Base-by-base conservation (phyloP, 306 rosid genomes). In the Alnus rubra region DNA sequence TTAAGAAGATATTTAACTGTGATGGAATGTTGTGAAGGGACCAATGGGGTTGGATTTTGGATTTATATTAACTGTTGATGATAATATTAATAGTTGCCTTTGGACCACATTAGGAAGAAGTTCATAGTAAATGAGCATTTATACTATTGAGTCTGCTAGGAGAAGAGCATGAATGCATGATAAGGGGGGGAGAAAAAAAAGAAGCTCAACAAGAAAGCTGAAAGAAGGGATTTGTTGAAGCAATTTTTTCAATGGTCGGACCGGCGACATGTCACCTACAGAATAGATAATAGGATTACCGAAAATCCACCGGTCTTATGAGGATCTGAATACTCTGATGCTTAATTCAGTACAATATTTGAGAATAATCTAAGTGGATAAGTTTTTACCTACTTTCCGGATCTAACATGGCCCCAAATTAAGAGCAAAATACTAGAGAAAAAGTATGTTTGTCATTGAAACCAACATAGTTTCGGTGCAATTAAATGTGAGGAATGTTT, bases 41-140 rank as follows among this genome's bases (percentile, higher is more conserved):
- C 64, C 76, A 9, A 68, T 74, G 5, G 53, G 71, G 73, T 63
- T 81, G 44, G 81, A 42, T 76, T 72, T 63, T 81, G 44, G 81
- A 42, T 76, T 72, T 19, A 72, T 69, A 58, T 39, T 52, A 69
- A 63, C 28, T 23, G 28, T 23, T 23, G 48, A 35, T 2, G 70
- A 35, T 35, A 12, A 7, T 35, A 65, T 39, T 65, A 65, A 37
- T 15, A 15, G 71, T 35, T 65, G 71, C 48, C 19, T 18, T 65
- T 42, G 71, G 71, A 65, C 71, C 71, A 65, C 48, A 65, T 16
- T 37, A 64, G 23, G 47, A 64, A 37, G 28, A 64, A 64, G 2
- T 63, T 33, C 69, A 63, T 33, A 4, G 12, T 63, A 14, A 63
- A 63, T 63, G 11, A 13, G 48, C 48, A 65, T 65, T 37, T 15